A percentile compares a stretch with the other conserved stretches of the same genome.
Evolutionary conservation across 257 asterid species (phyloP).

Genomic region (Nicotiana knightiana): DNA sequence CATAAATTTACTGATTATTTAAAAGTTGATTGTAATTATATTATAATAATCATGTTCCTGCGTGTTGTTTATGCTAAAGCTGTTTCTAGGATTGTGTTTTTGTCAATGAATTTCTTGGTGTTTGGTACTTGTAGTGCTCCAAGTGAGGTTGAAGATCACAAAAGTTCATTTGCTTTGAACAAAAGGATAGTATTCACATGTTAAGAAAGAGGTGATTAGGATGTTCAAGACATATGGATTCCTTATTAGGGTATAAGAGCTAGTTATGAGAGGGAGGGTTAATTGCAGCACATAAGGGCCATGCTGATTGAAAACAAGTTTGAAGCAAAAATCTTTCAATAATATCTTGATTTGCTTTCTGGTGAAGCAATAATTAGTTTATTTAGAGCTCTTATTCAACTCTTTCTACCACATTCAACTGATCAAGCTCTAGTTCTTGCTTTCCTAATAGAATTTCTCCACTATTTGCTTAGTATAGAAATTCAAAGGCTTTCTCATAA

Average conservation of each 20-base stretch:
- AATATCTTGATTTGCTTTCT: not conserved
- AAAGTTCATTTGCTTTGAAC: constrained; percentile 26
- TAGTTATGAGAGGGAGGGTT: too few relatives aligned
- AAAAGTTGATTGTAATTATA: too few relatives aligned
- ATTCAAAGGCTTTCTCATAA: too few relatives aligned
- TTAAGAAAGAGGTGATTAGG: constrained; percentile 16
- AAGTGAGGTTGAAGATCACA: not conserved
- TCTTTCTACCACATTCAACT: too few relatives aligned
- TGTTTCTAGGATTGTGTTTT: constrained; percentile 18
- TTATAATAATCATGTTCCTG: not conserved
- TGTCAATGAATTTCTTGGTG: constrained; percentile 18
- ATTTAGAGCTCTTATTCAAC: not conserved
- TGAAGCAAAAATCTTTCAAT: not conserved
- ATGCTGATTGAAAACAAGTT: not conserved
- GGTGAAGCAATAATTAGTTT: not conserved
- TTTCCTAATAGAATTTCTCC: too few relatives aligned
- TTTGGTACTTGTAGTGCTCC: constrained; percentile 33
- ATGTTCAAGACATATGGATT: constrained; percentile 15
- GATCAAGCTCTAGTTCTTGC: too few relatives aligned
- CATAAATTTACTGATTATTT: too few relatives aligned
- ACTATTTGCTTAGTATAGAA: too few relatives aligned
- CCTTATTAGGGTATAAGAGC: too few relatives aligned
- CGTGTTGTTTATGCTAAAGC: constrained; percentile 10
- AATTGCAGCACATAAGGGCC: not conserved
- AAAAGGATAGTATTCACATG: constrained; percentile 30